phyloP scores from a whole-genome alignment of 805 yeast species.

The Wickerhamomyces bovis region DNA sequence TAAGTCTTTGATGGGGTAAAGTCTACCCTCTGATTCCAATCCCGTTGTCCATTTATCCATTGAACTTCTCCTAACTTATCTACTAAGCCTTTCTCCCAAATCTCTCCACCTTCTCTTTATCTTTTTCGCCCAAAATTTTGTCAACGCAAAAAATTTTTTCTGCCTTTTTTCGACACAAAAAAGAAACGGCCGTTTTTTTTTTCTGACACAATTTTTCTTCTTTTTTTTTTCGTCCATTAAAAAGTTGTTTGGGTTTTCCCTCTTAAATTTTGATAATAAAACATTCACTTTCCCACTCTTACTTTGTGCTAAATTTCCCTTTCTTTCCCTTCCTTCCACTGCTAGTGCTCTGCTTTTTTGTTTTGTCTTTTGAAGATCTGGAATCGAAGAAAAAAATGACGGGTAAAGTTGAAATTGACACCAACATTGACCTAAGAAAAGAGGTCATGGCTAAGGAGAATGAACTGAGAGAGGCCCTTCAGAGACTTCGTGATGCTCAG shows the following conservation, averaged over 20 bases:
- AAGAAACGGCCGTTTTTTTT: not conserved
- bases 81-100: too few species aligned
- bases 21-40: too few species aligned
- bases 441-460: not conserved
- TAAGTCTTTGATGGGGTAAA: too few species aligned
- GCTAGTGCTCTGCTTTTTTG: too few species aligned
- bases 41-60: too few species aligned
- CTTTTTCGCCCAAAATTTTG: not conserved
- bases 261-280: too few species aligned
- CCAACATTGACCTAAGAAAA: not conserved
- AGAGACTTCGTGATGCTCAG: not conserved
- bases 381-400: not conserved
- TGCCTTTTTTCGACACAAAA: slow-evolving; percentile 6
- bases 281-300: too few species aligned
- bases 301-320: too few species aligned
- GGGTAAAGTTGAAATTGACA: not conserved
- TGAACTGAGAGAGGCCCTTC: not conserved
- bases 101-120: not conserved
- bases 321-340: too few species aligned
- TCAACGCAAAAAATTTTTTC: not conserved
- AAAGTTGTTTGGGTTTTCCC: too few species aligned
- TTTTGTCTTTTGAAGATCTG: too few species aligned
- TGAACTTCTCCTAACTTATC: too few species aligned
- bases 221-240: not conserved
- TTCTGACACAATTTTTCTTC: slow-evolving; percentile 14